Evolutionary conservation across 2,329 filamentous ascomycete species (phyloP).

Genomic region (Aspergillus amoenus): DNA sequence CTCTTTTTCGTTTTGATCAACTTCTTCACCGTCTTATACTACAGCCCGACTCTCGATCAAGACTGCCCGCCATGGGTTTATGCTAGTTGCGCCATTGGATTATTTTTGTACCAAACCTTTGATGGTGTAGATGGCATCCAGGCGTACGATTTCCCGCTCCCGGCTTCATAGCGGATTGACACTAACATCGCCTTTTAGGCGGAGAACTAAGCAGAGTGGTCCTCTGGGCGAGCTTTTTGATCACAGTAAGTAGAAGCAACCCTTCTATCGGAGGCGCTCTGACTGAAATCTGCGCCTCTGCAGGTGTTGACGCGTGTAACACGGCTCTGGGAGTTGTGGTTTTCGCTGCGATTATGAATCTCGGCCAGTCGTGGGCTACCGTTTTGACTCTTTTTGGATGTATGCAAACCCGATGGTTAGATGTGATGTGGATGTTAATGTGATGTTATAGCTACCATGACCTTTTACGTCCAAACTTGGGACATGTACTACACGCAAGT

Average conservation of each 20-base stretch:
- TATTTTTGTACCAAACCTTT: slow-evolving; percentile 98
- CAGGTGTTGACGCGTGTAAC: slow-evolving; percentile 87
- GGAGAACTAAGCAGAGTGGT: slow-evolving; percentile 87
- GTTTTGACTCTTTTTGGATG: slow-evolving; percentile 79
- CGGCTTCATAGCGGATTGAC: slow-evolving; percentile 7
- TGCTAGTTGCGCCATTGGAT: slow-evolving; percentile 80
- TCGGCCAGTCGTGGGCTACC: slow-evolving; percentile 89
- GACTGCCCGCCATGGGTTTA: slow-evolving; percentile 97
- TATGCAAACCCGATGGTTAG: slow-evolving; percentile 44
- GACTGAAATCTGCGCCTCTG: slow-evolving; percentile 1
- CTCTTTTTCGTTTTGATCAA: slow-evolving; percentile 89
- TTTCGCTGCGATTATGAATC: slow-evolving; percentile 88
- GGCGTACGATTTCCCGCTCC: slow-evolving; percentile 61
- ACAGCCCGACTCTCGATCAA: slow-evolving; percentile 88
- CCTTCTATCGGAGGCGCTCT: neutral
- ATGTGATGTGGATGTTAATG: neutral
- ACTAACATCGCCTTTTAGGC: slow-evolving; percentile 45
- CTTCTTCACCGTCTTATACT: slow-evolving; percentile 89
- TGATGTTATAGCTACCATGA: slow-evolving; percentile 66
- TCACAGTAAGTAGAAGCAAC: slow-evolving; percentile 61
- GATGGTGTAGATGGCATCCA: slow-evolving; percentile 95
- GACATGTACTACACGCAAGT: slow-evolving; percentile 99
- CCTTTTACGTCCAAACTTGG: slow-evolving; percentile 99
- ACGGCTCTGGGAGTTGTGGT: slow-evolving; percentile 90
- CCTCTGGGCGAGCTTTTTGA: slow-evolving; percentile 96